Percentiles rank a stretch among this genome's conserved stretches.
These are phyloP conservation scores for Pythium catenulatum DNA, from an alignment of 352 stramenopile species.

Conservation along the genomic window DNA sequence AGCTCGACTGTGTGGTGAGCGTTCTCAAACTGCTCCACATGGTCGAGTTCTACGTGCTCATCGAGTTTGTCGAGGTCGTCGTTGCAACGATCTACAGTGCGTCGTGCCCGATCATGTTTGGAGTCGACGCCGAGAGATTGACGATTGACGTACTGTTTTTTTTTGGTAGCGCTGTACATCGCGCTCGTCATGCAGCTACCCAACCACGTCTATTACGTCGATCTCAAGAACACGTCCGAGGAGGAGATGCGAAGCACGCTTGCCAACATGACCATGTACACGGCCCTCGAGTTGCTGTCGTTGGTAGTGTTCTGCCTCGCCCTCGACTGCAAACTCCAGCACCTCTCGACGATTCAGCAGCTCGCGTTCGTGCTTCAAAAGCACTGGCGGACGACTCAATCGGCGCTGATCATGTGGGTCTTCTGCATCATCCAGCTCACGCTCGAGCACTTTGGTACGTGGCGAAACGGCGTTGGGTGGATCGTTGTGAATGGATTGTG, in stretches of 20 bases:
- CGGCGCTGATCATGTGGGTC: conserved; percentile 35
- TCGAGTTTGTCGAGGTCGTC: not conserved
- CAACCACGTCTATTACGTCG: conserved; percentile 59
- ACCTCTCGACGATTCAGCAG: not conserved
- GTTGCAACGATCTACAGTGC: not conserved
- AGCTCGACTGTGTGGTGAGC: not conserved
- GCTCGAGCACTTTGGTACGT: conserved; percentile 50
- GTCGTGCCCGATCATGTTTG: not conserved
- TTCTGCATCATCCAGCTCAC: conserved; percentile 56
- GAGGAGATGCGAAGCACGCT: conserved; percentile 17
- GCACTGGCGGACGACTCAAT: not conserved
- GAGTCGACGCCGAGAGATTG: not conserved
- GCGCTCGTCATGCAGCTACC: conserved; percentile 33
- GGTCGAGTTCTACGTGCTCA: not conserved
- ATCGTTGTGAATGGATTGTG: too few relatives aligned
- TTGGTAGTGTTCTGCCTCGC: not conserved
- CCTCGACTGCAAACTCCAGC: not conserved
- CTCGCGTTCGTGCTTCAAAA: conserved; percentile 13
- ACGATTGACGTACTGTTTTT: too few relatives aligned
- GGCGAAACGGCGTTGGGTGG: too few relatives aligned
- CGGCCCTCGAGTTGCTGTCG: not conserved
- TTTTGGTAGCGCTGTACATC: not conserved
- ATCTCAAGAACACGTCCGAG: conserved; percentile 44
- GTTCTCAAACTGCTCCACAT: not conserved
- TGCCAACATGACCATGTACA: not conserved